phyloP scores from a whole-genome alignment of 176 grass and related monocot genomes.

The Thalia dealbata region DNA sequence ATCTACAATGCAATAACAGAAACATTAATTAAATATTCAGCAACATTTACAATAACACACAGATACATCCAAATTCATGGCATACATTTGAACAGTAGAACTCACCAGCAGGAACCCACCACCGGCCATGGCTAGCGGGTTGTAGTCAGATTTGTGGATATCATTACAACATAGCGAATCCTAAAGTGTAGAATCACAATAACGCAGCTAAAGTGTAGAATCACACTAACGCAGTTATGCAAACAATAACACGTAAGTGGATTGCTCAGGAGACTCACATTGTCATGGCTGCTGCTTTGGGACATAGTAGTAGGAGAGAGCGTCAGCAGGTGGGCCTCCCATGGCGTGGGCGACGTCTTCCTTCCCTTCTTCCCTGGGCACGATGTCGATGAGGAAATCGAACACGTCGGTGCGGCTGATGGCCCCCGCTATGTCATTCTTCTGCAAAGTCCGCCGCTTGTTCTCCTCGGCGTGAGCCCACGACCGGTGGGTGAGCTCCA shows the following conservation, averaged over 20 bases:
- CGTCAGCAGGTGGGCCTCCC: not conserved
- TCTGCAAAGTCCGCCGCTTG: slow-evolving; percentile 81
- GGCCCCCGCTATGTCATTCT: slow-evolving; percentile 81
- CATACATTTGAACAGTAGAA: not conserved
- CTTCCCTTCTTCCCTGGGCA: slow-evolving; percentile 71
- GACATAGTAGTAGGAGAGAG: not conserved
- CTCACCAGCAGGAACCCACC: not conserved
- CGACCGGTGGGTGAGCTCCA: slow-evolving; percentile 29
- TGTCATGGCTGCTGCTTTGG: not conserved
- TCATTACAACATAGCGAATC: not conserved
- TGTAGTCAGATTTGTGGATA: not conserved
- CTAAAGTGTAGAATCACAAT: not conserved
- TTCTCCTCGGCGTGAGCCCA: slow-evolving; percentile 96
- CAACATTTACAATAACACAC: too few relatives aligned
- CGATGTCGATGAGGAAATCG: slow-evolving; percentile 84
- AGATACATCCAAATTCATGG: not conserved
- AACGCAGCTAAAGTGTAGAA: not conserved
- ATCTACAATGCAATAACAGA: too few relatives aligned
- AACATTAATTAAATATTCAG: too few relatives aligned
- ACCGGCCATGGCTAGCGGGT: not conserved
- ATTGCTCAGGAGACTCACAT: not conserved
- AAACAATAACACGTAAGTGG: not conserved
- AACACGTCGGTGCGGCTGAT: slow-evolving; percentile 88
- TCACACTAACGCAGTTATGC: not conserved
- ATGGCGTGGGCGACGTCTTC: slow-evolving; percentile 17